Percentiles rank a stretch among this genome's conserved stretches.
Evolutionary conservation across 805 yeast genomes (phyloP).

Genomic region (Wickerhamiella sorbophila): DNA sequence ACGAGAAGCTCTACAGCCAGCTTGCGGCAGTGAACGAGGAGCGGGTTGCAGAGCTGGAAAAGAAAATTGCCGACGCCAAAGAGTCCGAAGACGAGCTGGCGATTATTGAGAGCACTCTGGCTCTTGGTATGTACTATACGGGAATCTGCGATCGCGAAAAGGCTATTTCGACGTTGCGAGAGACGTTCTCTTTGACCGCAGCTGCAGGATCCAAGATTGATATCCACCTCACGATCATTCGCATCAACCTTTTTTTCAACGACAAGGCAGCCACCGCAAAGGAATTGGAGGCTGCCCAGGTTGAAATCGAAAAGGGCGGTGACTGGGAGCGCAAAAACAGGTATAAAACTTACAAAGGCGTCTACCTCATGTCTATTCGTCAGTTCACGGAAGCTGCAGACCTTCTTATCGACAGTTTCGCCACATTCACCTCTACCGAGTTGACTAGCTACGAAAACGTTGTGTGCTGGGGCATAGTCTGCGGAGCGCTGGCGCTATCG

Average conservation of each 20-base stretch:
- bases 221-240: conserved; percentile 60
- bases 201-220: conserved; percentile 87
- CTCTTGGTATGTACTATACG: conserved; percentile 80
- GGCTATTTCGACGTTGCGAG: conserved; percentile 51
- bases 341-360: conserved; percentile 80
- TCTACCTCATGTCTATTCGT: conserved; percentile 71
- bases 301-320: conserved; percentile 86
- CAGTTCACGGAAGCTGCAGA: conserved; percentile 76
- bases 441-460: conserved; percentile 78
- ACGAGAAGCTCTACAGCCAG: conserved; percentile 39
- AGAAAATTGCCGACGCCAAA: conserved; percentile 38
- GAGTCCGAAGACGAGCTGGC: conserved; percentile 83
- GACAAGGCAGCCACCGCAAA: conserved; percentile 57
- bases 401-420: conserved; percentile 74
- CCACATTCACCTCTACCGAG: conserved; percentile 91
- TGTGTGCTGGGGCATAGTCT: conserved; percentile 72
- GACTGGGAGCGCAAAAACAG: conserved; percentile 98
- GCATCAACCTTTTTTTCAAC: conserved; percentile 81
- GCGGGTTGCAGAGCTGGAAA: conserved; percentile 35
- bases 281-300: conserved; percentile 57
- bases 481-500: conserved; percentile 73
- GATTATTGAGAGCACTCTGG: conserved; percentile 56
- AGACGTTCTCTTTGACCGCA: conserved; percentile 65
- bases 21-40: conserved; percentile 41
- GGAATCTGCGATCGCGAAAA: conserved; percentile 65